These are phyloP conservation scores for Geosmithia flava DNA, from an alignment of 2,329 filamentous ascomycete species.

Conservation along the genomic window DNA sequence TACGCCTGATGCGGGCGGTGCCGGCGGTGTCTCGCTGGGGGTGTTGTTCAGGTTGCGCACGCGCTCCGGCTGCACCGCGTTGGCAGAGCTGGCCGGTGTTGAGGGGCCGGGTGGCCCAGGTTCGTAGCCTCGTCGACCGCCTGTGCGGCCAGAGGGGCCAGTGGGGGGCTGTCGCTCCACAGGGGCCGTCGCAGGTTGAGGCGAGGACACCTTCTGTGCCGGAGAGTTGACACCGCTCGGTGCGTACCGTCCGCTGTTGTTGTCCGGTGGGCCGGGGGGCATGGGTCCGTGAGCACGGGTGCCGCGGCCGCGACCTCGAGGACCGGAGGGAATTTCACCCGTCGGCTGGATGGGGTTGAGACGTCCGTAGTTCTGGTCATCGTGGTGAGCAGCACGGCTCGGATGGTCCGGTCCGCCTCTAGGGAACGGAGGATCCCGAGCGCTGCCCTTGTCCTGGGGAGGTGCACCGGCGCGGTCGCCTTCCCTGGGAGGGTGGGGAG, in stretches of 20 bases:
- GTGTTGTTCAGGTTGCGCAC: conserved; percentile 20
- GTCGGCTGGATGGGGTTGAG: conserved; percentile 39
- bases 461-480: conserved; percentile 8
- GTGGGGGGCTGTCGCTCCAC: conserved; percentile 2
- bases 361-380: conserved; percentile 51
- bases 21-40: background rate
- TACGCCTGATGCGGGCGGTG: conserved; percentile 19
- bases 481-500: conserved; percentile 14
- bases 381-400: conserved; percentile 36
- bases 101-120: conserved; percentile 10
- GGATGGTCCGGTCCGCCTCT: conserved; percentile 28
- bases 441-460: conserved; percentile 18
- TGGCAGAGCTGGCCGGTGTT: conserved; percentile 12
- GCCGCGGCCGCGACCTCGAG: conserved; percentile 36
- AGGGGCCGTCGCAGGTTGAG: conserved; percentile 19
- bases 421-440: conserved; percentile 19
- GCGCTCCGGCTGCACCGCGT: conserved; percentile 25
- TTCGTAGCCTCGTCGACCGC: conserved; percentile 24
- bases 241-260: conserved; percentile 19
- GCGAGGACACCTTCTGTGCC: conserved; percentile 24
- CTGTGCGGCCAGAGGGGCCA: conserved; percentile 1
- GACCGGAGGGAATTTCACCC: conserved; percentile 39
- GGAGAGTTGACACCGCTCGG: conserved; percentile 3
- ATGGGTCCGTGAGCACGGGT: conserved; percentile 9
- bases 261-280: conserved; percentile 19